phyloP scores from a whole-genome alignment of 176 grass and related monocot species.

The Phyllostachys edulis region DNA sequence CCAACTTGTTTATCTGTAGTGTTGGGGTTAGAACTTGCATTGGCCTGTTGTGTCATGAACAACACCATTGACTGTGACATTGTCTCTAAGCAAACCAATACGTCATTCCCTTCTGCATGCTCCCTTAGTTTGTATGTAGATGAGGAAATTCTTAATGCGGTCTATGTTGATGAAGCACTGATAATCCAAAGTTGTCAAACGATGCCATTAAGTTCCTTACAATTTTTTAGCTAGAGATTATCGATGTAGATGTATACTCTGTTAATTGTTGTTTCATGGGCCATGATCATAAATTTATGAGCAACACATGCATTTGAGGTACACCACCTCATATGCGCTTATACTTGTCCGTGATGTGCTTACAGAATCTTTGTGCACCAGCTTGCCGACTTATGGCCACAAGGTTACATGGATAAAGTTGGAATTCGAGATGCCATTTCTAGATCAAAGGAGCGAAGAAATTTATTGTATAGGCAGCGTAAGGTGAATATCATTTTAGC shows the following conservation, averaged over 20 bases:
- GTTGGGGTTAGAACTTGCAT: background rate
- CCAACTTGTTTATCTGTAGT: background rate
- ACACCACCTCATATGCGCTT: constrained; percentile 13
- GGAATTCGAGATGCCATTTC: constrained; percentile 75
- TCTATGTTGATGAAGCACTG: background rate
- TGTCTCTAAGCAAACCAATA: constrained; percentile 16
- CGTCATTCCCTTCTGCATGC: background rate
- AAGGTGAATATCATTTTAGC: constrained; percentile 46
- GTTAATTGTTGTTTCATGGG: background rate
- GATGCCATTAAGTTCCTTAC: background rate
- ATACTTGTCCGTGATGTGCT: constrained; percentile 9
- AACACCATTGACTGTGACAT: background rate
- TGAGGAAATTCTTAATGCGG: background rate
- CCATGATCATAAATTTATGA: constrained; percentile 12
- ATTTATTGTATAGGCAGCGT: constrained; percentile 47
- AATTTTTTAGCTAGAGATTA: background rate
- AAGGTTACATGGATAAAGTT: constrained; percentile 84
- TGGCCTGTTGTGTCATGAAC: background rate
- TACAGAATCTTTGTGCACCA: constrained; percentile 29
- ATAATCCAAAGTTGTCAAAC: constrained; percentile 11
- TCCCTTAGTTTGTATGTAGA: background rate
- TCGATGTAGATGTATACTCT: background rate
- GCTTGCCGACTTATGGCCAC: constrained; percentile 77
- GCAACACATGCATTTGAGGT: background rate
- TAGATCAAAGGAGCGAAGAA: constrained; percentile 62